phyloP scores from a whole-genome alignment of 2,329 filamentous ascomycete species.

The Dactylonectria macrodidyma region DNA sequence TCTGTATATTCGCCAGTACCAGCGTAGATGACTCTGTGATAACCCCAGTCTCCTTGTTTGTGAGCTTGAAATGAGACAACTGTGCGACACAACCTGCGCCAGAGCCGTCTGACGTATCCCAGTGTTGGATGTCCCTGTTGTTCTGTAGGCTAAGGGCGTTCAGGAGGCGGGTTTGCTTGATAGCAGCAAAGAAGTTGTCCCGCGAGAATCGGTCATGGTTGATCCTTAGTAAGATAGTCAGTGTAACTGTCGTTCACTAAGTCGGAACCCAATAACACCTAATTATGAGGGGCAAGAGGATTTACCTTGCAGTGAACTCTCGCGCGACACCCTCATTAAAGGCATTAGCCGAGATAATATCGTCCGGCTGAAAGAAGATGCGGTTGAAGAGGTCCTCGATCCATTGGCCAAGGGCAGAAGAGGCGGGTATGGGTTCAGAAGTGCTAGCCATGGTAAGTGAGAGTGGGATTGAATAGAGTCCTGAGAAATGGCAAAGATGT shows the following conservation, averaged over 20 bases:
- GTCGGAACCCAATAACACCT: neutral
- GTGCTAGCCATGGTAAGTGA: neutral
- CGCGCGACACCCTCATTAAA: neutral
- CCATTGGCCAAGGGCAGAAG: neutral
- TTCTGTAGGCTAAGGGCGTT: neutral
- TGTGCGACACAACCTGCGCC: neutral
- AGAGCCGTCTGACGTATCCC: neutral
- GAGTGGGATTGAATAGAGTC: neutral
- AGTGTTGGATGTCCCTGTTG: neutral
- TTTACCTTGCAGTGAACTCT: neutral
- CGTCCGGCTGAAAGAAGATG: neutral
- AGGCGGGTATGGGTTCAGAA: neutral
- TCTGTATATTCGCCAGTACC: neutral
- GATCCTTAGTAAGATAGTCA: neutral
- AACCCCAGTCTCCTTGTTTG: neutral
- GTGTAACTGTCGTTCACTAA: neutral
- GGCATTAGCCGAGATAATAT: neutral
- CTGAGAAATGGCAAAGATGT: neutral
- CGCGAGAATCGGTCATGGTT: constrained; percentile 2
- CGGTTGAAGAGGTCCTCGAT: neutral
- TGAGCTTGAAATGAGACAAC: neutral
- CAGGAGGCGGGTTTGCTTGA: neutral
- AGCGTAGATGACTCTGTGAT: neutral
- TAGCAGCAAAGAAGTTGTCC: neutral
- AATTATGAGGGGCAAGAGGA: neutral